Evolutionary conservation across 2,329 filamentous ascomycete species (phyloP).

Genomic region (Ophiocordyceps camponoti-saundersi): DNA sequence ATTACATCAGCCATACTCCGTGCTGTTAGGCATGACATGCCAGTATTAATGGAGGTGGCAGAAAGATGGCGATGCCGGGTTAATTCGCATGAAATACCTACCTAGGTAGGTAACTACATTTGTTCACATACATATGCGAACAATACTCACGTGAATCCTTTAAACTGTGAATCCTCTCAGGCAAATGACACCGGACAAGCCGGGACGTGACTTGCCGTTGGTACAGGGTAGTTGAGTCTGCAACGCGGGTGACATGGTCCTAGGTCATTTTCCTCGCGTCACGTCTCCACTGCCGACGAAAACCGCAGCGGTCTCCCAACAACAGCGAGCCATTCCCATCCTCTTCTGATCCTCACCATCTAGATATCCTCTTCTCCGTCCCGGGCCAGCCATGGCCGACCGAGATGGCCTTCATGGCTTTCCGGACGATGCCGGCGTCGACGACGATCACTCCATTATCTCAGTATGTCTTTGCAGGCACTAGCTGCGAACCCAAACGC

Average conservation of each 20-base stretch:
- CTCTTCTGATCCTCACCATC: neutral
- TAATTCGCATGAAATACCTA: neutral
- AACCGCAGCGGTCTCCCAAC: neutral
- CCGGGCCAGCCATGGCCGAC: constrained; percentile 21
- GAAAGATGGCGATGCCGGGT: too few species aligned
- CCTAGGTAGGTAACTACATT: neutral
- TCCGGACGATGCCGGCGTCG: constrained; percentile 24
- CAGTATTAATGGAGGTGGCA: neutral
- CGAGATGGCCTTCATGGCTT: constrained; percentile 27
- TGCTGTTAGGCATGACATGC: neutral
- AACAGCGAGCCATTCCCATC: neutral
- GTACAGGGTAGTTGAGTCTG: neutral
- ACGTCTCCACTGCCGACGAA: neutral
- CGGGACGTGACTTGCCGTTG: neutral
- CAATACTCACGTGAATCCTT: neutral
- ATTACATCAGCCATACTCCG: too few species aligned
- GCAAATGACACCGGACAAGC: neutral
- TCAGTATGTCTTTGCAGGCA: constrained; percentile 12
- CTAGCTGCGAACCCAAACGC: neutral
- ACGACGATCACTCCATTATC: constrained; percentile 30
- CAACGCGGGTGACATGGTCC: neutral
- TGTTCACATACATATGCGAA: neutral
- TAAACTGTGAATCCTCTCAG: neutral
- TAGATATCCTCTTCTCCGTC: neutral
- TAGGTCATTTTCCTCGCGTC: neutral